Evolutionary conservation across 371 early-diverging fungal species (phyloP), one percentile per base, ranked within the genome.

Genomic region (Parasitella parasitica): DNA sequence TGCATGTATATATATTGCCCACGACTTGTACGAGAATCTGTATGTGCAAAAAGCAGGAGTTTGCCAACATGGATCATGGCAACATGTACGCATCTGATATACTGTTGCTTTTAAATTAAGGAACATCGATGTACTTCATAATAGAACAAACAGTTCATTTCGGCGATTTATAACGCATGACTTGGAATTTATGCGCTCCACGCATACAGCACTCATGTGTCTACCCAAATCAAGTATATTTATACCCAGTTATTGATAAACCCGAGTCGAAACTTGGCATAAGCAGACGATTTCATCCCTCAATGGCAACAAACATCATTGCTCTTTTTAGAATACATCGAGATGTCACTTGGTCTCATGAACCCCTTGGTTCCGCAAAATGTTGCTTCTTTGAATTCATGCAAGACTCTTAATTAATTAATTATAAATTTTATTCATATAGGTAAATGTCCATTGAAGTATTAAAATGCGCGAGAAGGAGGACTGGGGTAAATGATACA

Each of bases 131-230:
- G n/a, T 46, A 24, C 13, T 1, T 24, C 20, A 46, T 22, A 46
- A 46, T 46, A 46, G 46, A 46, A 46, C 46, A 46, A 46, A 46
- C 46, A 46, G 22, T 46, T 46, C 46, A 46, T 46, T 46, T 46
- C 46, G 24, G 46, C 46, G n/a, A n/a, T n/a, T n/a, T n/a, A n/a
- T 22, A 24, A 46, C 6, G 32, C 11, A 11, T 4, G 32, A 32
- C 11, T 43, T 24, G 24, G 20, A 24, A 24, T 24, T 12, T 22
- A 20, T 24, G 46, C 24, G 24, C 12, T 24, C 20, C 46, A 46
- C 46, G 5, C 46, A 24, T 46, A 13, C 18, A 46, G 12, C 6
- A 32, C 2, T 8, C 32, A 32, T 32, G 32, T 32, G 32, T 32
- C 6, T 32, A 32, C n/a, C n/a, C n/a, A 3, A 8, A 20, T 13